Conservation (phyloP, 805 yeast genomes). For the Ogataea pilisensis region DNA sequence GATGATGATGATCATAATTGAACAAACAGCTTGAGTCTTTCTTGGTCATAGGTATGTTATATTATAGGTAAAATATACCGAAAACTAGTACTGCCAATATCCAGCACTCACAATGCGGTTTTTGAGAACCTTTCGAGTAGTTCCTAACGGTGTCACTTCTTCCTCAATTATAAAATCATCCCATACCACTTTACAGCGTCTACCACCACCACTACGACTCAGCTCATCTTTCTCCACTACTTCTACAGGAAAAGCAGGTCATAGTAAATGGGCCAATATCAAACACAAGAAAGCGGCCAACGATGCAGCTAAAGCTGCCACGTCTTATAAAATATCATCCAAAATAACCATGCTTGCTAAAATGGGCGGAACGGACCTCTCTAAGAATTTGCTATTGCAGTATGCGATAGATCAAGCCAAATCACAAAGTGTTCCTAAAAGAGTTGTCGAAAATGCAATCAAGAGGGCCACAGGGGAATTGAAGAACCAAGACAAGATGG, state of each 20-base stretch:
- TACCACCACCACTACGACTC: neutral
- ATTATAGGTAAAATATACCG: no score
- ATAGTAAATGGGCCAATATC: conserved; percentile 93
- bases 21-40: no score
- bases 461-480: conserved; percentile 76
- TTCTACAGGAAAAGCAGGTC: conserved; percentile 54
- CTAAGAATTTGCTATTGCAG: conserved; percentile 54
- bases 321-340: conserved; percentile 67
- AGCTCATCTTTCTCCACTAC: conserved; percentile 3
- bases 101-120: no score
- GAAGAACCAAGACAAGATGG: conserved; percentile 40
- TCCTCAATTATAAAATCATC: no score
- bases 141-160: no score
- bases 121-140: no score
- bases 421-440: conserved; percentile 72
- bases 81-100: no score
- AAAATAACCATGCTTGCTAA: conserved; percentile 74
- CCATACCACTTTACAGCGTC: no score
- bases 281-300: conserved; percentile 92
- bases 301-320: conserved; percentile 71
- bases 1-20: no score
- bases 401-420: conserved; percentile 77
- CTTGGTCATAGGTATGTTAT: no score
- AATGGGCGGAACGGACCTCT: conserved; percentile 65
- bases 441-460: conserved; percentile 82